Conservation (phyloP, 2,329 filamentous ascomycete genomes). For the Sclerotiophoma versabilis region DNA sequence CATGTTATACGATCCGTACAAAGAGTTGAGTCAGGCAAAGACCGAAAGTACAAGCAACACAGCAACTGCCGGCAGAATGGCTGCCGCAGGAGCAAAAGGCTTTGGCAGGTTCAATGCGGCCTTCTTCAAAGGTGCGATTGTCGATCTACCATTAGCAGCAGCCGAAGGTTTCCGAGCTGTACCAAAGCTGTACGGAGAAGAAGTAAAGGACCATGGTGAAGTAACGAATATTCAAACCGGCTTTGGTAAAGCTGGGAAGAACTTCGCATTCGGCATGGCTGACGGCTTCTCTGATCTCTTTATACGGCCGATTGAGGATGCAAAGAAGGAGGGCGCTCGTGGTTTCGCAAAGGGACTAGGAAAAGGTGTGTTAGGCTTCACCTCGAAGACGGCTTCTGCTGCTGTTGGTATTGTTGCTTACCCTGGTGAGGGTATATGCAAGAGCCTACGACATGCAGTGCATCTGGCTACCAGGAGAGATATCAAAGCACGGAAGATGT, state of each 20-base stretch:
- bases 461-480: conserved; percentile 4
- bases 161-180: conserved; percentile 47
- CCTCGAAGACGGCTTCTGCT: conserved; percentile 5
- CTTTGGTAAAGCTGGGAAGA: conserved; percentile 40
- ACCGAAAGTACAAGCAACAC: conserved; percentile 2
- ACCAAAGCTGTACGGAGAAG: conserved; percentile 50
- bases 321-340: conserved; percentile 39
- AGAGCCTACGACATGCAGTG: conserved; percentile 14
- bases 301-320: conserved; percentile 40
- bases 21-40: conserved; percentile 12
- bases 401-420: conserved; percentile 22
- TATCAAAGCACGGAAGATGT: conserved; percentile 2
- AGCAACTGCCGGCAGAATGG: conserved; percentile 20
- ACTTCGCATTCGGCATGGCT: conserved; percentile 41
- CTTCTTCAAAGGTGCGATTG: conserved; percentile 32
- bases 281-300: conserved; percentile 46
- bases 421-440: conserved; percentile 25
- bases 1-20: conserved; percentile 52
- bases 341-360: conserved; percentile 46
- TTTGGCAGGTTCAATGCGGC: conserved; percentile 30
- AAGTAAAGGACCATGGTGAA: conserved; percentile 41
- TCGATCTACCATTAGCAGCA: conserved; percentile 50
- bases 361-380: conserved; percentile 37
- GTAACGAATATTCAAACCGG: conserved; percentile 48
- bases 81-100: conserved; percentile 20